These are phyloP conservation scores for Chloranthus sessilifolius DNA, from an alignment of 164 flowering plant species.

Conservation along the genomic window DNA sequence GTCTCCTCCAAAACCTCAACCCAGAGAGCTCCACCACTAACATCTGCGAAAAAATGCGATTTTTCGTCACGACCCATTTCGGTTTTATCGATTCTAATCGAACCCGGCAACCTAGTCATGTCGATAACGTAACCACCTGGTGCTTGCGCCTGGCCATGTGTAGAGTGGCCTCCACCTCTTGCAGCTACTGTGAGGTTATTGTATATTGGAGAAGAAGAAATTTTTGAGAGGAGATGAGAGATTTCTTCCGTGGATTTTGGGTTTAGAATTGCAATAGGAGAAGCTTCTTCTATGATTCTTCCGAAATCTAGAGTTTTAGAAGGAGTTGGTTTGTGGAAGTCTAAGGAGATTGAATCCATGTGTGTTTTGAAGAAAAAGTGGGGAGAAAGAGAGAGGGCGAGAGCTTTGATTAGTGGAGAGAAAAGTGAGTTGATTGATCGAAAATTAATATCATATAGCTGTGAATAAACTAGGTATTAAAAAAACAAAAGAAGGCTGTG, in stretches of 20 bases:
- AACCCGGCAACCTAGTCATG: background rate
- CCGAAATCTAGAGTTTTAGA: constrained; percentile 8
- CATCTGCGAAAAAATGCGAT: constrained; percentile 6
- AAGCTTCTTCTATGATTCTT: background rate
- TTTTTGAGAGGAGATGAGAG: constrained; percentile 6
- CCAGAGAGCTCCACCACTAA: constrained; percentile 13
- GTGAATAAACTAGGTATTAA: too few species aligned
- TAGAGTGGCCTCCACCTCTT: constrained; percentile 10
- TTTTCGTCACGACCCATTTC: background rate
- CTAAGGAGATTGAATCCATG: constrained; percentile 7
- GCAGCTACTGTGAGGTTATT: constrained; percentile 9
- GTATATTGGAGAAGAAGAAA: background rate
- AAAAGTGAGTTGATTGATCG: too few species aligned
- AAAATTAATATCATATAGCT: too few species aligned
- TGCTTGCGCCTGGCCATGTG: constrained; percentile 10
- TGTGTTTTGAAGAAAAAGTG: background rate
- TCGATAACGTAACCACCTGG: constrained; percentile 7
- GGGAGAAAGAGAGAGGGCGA: constrained; percentile 1
- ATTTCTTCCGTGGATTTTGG: constrained; percentile 10
- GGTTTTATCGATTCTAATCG: background rate
- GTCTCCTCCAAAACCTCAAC: constrained; percentile 13
- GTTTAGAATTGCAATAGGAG: background rate
- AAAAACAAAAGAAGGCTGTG: too few species aligned
- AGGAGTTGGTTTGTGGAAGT: constrained; percentile 2
- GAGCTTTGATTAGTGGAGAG: background rate